Evolutionary conservation across 2,329 filamentous ascomycete genomes (phyloP).

Genomic region (Botryosphaeria dothidea): DNA sequence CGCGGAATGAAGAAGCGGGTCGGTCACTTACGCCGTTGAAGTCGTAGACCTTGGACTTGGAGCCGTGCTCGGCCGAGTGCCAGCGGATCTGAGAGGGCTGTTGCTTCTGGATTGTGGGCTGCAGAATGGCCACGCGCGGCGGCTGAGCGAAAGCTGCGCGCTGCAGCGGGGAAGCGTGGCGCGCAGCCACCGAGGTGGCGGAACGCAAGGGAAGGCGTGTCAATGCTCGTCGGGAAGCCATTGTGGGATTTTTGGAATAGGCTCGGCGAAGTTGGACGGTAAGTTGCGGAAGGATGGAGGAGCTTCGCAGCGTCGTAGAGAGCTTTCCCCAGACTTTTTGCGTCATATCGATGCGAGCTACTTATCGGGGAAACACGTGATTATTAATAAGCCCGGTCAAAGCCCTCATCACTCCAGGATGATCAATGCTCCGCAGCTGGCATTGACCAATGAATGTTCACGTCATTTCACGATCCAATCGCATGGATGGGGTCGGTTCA

Average conservation of each 20-base stretch:
- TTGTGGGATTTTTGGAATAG: background rate
- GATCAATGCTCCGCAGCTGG: background rate
- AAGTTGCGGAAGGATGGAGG: background rate
- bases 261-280: background rate
- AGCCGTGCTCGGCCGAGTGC: constrained; percentile 14
- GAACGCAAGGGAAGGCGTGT: constrained; percentile 3
- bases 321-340: constrained; percentile 17
- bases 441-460: constrained; percentile 1
- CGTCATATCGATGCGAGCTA: constrained; percentile 10
- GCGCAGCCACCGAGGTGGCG: background rate
- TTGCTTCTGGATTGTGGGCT: background rate
- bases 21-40: constrained; percentile 2
- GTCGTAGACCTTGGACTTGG: constrained; percentile 13
- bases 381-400: background rate
- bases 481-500: background rate
- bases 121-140: background rate
- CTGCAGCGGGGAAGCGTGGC: background rate
- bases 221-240: constrained; percentile 10
- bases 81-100: background rate
- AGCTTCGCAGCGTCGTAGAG: background rate
- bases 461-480: background rate
- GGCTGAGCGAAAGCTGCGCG: background rate
- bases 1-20: no score
- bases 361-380: background rate
- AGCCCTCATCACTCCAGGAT: background rate